Evolutionary conservation across 768 basidiomycete species (phyloP).

Genomic region (Exsudoporus frostii): DNA sequence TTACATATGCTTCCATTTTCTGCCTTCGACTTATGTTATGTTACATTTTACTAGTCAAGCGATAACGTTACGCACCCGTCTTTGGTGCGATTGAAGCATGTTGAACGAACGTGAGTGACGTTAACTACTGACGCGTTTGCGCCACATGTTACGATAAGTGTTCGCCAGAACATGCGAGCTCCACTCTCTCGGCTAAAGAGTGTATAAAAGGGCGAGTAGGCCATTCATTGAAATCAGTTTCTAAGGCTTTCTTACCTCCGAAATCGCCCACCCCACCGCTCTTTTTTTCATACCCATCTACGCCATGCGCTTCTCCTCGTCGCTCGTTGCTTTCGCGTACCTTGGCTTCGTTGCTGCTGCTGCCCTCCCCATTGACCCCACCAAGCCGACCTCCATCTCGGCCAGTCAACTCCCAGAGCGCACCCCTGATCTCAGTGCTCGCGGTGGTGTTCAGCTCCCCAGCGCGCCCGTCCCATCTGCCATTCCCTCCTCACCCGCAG

Average conservation of each 20-base stretch:
- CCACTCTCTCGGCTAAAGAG: background rate
- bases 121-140: background rate
- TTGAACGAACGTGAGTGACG: no score
- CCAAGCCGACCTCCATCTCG: background rate
- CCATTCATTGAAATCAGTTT: background rate
- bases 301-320: conserved; percentile 5
- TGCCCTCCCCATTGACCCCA: background rate
- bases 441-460: background rate
- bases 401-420: background rate
- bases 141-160: background rate
- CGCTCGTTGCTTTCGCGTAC: conserved; percentile 1
- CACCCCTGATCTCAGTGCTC: background rate
- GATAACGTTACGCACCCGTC: no score
- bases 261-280: background rate
- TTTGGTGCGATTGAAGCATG: no score
- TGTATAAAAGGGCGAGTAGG: background rate
- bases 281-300: background rate
- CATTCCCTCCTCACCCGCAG: no score
- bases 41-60: no score
- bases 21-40: no score
- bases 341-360: background rate
- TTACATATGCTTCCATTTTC: no score
- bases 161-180: background rate
- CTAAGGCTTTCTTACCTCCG: background rate
- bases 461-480: no score